Conservation (phyloP, 148 eudicot genomes). For the Euryodendron excelsum region DNA sequence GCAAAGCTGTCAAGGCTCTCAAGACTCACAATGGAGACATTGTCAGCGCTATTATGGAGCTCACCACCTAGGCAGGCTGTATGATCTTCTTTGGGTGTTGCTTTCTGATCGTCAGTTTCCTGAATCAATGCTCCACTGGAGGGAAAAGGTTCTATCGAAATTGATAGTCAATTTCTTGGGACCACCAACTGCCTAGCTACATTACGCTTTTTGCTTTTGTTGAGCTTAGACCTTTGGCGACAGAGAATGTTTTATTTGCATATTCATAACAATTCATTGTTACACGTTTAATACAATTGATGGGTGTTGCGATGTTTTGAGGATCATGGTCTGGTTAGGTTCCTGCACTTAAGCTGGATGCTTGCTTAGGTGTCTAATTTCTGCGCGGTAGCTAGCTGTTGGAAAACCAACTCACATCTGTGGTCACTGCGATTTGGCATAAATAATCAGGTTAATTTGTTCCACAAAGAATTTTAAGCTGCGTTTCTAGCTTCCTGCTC, state of each 20-base stretch:
- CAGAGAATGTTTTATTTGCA: neutral
- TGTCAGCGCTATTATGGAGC: constrained; percentile 77
- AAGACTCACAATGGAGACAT: constrained; percentile 62
- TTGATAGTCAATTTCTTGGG: neutral
- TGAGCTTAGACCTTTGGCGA: neutral
- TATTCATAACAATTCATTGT: neutral
- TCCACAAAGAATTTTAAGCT: too few species aligned
- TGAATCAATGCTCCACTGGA: neutral
- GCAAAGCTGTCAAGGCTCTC: constrained; percentile 80
- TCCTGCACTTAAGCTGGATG: too few species aligned
- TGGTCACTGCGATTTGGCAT: too few species aligned
- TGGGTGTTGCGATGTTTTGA: neutral
- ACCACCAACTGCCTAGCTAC: neutral
- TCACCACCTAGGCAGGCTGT: constrained; percentile 40
- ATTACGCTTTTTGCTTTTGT: neutral
- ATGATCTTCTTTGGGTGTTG: constrained; percentile 10
- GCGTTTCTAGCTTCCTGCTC: too few species aligned
- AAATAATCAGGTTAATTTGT: too few species aligned
- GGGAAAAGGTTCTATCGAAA: neutral
- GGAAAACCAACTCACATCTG: too few species aligned
- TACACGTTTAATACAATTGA: neutral
- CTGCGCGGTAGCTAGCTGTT: too few species aligned
- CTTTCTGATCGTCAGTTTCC: neutral
- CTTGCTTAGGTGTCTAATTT: too few species aligned
- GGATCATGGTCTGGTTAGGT: neutral